These are phyloP conservation scores for Populus simonii DNA, from an alignment of 345 rosid species.

Conservation along the genomic window DNA sequence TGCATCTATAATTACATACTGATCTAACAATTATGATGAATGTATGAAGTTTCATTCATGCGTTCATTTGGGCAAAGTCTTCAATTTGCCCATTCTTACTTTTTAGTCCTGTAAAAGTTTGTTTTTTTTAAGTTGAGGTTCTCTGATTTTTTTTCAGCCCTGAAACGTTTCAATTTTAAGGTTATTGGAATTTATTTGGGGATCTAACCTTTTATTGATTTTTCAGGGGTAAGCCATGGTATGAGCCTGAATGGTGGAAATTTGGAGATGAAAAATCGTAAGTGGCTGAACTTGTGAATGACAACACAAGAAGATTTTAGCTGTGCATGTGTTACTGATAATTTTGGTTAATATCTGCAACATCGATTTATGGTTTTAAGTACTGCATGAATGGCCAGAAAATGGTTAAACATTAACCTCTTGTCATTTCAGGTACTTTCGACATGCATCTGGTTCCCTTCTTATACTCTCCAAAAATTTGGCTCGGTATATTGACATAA, in stretches of 20 bases:
- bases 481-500: constrained; percentile 72
- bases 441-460: constrained; percentile 76
- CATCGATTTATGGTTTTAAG: background rate
- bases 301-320: background rate
- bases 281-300: constrained; percentile 37
- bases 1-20: background rate
- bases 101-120: background rate
- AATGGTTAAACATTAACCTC: constrained; percentile 2
- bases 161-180: background rate
- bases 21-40: background rate
- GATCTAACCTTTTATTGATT: constrained; percentile 17
- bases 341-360: background rate
- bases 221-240: constrained; percentile 85
- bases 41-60: background rate
- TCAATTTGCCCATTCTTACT: background rate
- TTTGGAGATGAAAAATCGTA: constrained; percentile 93
- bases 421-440: constrained; percentile 66
- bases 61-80: background rate
- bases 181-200: background rate
- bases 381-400: background rate
- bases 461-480: constrained; percentile 75
- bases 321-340: background rate
- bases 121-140: background rate
- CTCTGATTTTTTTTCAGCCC: background rate
- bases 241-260: constrained; percentile 99